These are phyloP conservation scores for Raphanus raphanistrum DNA, from an alignment of 345 rosid species.

Conservation along the genomic window DNA sequence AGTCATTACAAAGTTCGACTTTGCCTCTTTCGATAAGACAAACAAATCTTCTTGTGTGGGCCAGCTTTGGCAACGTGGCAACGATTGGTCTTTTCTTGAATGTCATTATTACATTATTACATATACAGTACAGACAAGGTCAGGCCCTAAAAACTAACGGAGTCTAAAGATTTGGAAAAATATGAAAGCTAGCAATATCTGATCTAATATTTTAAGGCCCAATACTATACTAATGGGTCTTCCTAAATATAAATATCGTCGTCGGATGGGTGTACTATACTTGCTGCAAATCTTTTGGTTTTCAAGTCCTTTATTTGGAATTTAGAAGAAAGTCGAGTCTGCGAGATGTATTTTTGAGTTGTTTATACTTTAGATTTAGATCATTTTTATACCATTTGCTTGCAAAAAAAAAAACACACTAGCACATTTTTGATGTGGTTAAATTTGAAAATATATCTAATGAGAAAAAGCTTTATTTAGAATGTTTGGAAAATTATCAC, in stretches of 20 bases:
- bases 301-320: background rate
- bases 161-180: background rate
- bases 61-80: constrained; percentile 13
- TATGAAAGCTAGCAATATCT: background rate
- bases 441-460: background rate
- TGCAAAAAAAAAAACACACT: background rate
- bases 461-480: too few relatives aligned
- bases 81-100: background rate
- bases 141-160: background rate
- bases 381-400: too few relatives aligned
- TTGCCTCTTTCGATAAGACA: background rate
- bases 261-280: background rate
- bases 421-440: background rate
- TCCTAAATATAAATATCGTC: background rate
- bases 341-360: too few relatives aligned
- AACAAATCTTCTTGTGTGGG: background rate
- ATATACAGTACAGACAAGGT: background rate
- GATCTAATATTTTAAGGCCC: background rate
- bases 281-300: background rate
- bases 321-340: too few relatives aligned
- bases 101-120: background rate
- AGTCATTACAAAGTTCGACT: background rate
- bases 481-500: background rate
- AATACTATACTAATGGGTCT: constrained; percentile 1
- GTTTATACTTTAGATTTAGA: background rate